Conservation (phyloP, 192 early-diverging fungal species). For the Coemansia sp. region DNA sequence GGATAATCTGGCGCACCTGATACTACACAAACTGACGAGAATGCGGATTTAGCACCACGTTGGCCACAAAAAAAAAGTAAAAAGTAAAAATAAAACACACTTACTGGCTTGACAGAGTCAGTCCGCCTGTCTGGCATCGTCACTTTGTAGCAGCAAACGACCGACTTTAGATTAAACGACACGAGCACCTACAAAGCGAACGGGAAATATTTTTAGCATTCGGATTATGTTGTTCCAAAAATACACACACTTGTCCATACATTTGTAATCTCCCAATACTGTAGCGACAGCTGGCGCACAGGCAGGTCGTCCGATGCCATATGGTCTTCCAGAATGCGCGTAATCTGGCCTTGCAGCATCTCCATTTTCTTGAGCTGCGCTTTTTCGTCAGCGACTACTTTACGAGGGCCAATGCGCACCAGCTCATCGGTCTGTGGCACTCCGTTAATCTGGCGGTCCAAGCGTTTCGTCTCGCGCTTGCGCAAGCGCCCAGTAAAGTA, state of each 20-base stretch:
- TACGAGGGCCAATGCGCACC: conserved; percentile 24
- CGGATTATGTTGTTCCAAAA: background rate
- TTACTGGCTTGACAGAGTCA: conserved; percentile 24
- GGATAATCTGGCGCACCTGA: conserved; percentile 39
- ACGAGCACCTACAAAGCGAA: conserved; percentile 34
- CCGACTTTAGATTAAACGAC: conserved; percentile 41
- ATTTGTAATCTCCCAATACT: conserved; percentile 53
- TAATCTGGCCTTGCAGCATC: conserved; percentile 33
- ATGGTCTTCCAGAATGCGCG: conserved; percentile 48
- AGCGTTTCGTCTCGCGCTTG: conserved; percentile 41
- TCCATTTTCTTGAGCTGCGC: conserved; percentile 27
- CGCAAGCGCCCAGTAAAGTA: conserved; percentile 50
- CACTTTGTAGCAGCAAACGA: conserved; percentile 45
- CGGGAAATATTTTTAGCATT: background rate
- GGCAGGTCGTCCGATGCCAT: conserved; percentile 33
- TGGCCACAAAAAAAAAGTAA: no score
- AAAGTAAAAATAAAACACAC: background rate
- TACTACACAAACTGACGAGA: conserved; percentile 22
- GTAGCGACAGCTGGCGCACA: conserved; percentile 44
- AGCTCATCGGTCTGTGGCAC: conserved; percentile 16
- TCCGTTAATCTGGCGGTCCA: conserved; percentile 28
- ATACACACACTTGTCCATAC: background rate
- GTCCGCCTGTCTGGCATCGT: conserved; percentile 16
- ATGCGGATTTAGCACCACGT: background rate
- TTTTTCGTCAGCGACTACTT: conserved; percentile 24